Percentiles rank a stretch among this genome's conserved stretches.
These are phyloP conservation scores for Letharia lupina DNA, from an alignment of 495 filamentous ascomycete species.

Conservation along the genomic window DNA sequence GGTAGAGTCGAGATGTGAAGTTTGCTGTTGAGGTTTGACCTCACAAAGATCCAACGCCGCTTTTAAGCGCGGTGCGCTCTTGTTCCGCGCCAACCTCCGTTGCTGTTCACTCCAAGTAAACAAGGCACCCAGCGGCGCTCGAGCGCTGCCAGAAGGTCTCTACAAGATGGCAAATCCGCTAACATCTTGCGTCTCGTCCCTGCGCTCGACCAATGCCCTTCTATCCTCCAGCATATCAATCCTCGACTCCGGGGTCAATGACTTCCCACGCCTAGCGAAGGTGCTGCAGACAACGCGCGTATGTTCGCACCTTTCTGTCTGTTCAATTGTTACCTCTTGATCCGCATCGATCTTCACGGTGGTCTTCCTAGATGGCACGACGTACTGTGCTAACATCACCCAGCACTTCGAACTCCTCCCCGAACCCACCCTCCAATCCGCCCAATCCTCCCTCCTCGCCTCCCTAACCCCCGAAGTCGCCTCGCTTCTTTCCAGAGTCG, in stretches of 20 bases:
- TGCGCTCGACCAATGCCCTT: slow-evolving; percentile 61
- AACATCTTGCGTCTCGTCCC: slow-evolving; percentile 57
- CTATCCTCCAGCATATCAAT: slow-evolving; percentile 66
- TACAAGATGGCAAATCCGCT: slow-evolving; percentile 37
- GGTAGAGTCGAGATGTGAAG: slow-evolving; percentile 25
- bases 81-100: slow-evolving; percentile 2
- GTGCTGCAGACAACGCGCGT: slow-evolving; percentile 65
- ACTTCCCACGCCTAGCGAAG: slow-evolving; percentile 65
- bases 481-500: slow-evolving; percentile 54
- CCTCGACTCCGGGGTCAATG: slow-evolving; percentile 60
- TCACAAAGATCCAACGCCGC: slow-evolving; percentile 15
- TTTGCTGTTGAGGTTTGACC: slow-evolving; percentile 27
- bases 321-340: neutral
- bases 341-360: neutral
- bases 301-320: slow-evolving; percentile 24
- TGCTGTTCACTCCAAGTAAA: neutral
- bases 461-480: slow-evolving; percentile 69
- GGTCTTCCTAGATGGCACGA: neutral
- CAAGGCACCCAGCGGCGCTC: neutral
- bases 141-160: neutral
- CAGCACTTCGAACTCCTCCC: slow-evolving; percentile 78
- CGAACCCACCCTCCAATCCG: slow-evolving; percentile 55
- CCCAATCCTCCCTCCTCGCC: slow-evolving; percentile 59
- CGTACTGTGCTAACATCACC: neutral
- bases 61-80: slow-evolving; percentile 5